Conservation (phyloP, 139 green algal species). For the Coelastrella sp. region DNA sequence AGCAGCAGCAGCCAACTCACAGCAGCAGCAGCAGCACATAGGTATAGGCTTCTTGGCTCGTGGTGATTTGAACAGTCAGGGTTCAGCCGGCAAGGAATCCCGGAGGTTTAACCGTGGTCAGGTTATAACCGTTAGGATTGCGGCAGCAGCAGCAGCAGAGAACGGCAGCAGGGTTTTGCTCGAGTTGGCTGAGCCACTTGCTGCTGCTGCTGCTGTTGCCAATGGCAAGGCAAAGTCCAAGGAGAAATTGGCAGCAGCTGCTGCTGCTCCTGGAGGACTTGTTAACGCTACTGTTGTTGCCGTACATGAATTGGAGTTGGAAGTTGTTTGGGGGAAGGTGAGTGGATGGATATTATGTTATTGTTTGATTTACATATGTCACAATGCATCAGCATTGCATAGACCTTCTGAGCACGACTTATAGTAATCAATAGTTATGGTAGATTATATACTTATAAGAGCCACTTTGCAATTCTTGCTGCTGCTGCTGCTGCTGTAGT, state of each 20-base stretch:
- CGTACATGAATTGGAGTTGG: slow-evolving; percentile 18
- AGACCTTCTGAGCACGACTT: too few relatives aligned
- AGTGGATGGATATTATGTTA: not conserved
- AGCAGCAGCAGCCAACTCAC: not conserved
- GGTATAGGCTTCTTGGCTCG: slow-evolving; percentile 11
- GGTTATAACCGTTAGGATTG: slow-evolving; percentile 8
- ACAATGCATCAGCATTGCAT: too few relatives aligned
- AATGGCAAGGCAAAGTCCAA: not conserved
- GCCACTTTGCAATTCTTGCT: not conserved
- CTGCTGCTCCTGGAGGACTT: not conserved
- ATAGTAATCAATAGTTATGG: too few relatives aligned
- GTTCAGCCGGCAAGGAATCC: not conserved
- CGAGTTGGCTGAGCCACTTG: slow-evolving; percentile 4
- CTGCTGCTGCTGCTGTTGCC: not conserved
- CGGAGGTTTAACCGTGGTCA: not conserved
- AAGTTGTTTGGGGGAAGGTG: slow-evolving; percentile 42
- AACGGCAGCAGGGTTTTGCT: slow-evolving; percentile 37
- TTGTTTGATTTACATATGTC: too few relatives aligned
- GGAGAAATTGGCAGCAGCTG: not conserved
- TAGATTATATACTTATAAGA: not conserved
- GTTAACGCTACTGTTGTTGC: slow-evolving; percentile 12
- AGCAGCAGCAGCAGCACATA: slow-evolving; percentile 9
- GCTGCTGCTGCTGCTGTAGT: slow-evolving; percentile 21
- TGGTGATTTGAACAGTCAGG: slow-evolving; percentile 35
- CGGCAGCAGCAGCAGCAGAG: not conserved